Percentiles rank a stretch among this genome's conserved stretches.
Conservation (phyloP, 177 flowering plant species). For the Telopea speciosissima region DNA sequence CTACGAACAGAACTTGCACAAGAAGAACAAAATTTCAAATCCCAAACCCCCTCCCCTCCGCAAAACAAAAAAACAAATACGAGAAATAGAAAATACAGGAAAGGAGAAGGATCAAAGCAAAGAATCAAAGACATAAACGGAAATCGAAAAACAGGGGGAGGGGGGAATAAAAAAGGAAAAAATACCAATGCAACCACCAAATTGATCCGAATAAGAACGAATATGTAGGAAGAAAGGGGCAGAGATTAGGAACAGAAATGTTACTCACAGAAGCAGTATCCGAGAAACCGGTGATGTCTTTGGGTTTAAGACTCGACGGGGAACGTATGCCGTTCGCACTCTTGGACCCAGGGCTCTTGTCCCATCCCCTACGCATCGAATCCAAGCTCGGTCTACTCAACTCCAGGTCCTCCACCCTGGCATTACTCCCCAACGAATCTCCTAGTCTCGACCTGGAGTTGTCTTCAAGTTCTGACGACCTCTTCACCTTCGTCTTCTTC, state of each 20-base stretch:
- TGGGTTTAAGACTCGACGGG: too few relatives aligned
- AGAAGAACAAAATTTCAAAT: background rate
- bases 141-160: background rate
- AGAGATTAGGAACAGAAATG: too few relatives aligned
- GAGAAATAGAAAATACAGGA: too few relatives aligned
- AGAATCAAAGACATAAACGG: background rate
- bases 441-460: slow-evolving; percentile 4
- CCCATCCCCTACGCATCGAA: slow-evolving; percentile 38
- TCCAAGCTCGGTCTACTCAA: slow-evolving; percentile 44
- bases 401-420: slow-evolving; percentile 11
- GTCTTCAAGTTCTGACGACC: background rate
- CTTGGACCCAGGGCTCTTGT: slow-evolving; percentile 17
- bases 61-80: too few relatives aligned
- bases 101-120: background rate
- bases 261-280: slow-evolving; percentile 27
- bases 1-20: too few relatives aligned
- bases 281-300: slow-evolving; percentile 1
- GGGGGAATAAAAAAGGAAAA: too few relatives aligned
- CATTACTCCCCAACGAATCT: background rate
- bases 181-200: too few relatives aligned
- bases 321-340: slow-evolving; percentile 3
- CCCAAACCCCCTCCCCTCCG: too few relatives aligned
- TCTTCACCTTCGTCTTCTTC: slow-evolving; percentile 10
- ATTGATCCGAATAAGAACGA: too few relatives aligned
- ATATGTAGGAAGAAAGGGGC: too few relatives aligned